A percentile compares a stretch with the other conserved stretches of the same genome.
Evolutionary conservation across 208 protist genomes (phyloP).

Genomic region (Acanthamoeba sp.): DNA sequence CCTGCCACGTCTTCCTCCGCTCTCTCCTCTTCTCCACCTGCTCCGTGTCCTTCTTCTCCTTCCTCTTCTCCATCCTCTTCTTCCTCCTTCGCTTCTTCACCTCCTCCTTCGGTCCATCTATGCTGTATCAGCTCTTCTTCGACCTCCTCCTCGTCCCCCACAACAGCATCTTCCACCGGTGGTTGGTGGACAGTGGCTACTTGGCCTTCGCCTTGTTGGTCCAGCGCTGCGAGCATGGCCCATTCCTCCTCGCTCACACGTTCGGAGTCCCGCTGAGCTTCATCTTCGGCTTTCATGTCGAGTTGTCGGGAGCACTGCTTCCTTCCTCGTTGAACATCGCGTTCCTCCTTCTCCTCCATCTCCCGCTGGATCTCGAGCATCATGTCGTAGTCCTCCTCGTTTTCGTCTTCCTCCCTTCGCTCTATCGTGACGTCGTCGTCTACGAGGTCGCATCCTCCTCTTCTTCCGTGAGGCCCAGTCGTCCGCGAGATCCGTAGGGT

Average conservation of each 20-base stretch:
- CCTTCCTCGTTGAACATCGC: not conserved
- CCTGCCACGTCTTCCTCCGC: no score
- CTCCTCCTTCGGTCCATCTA: no score
- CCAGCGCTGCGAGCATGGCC: not conserved
- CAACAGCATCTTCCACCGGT: no score
- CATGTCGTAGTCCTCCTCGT: conserved; percentile 30
- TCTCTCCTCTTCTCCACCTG: no score
- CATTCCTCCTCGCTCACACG: not conserved
- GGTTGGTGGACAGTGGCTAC: no score
- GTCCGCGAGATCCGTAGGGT: not conserved
- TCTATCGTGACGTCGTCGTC: not conserved
- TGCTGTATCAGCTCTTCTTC: no score
- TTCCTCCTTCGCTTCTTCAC: no score
- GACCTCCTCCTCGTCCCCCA: no score
- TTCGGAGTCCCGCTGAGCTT: not conserved
- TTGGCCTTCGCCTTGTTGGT: not conserved
- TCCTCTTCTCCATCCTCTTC: no score
- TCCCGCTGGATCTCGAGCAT: conserved; percentile 10
- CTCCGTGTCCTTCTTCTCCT: no score
- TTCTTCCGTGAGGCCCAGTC: not conserved
- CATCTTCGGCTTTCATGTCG: not conserved
- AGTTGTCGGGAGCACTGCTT: no score
- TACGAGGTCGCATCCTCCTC: not conserved
- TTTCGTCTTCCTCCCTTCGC: not conserved
- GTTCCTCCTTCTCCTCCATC: conserved; percentile 45